These are phyloP conservation scores for Acidiella bohemica DNA, from an alignment of 495 filamentous ascomycete genomes.

Conservation along the genomic window DNA sequence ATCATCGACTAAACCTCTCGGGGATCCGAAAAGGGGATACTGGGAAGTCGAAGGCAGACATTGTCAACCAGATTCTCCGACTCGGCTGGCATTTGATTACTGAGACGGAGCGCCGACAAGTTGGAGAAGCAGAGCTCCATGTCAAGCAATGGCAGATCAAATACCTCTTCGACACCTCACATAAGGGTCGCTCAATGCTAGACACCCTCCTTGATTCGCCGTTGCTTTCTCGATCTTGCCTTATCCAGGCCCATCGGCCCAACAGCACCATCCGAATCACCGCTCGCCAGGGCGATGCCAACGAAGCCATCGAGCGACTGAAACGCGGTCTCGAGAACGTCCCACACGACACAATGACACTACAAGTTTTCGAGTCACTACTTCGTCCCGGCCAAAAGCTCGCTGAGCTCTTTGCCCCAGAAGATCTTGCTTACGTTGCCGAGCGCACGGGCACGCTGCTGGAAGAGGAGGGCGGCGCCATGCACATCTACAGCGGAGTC, in stretches of 20 bases:
- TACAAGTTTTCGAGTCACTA: no score
- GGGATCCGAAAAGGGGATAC: conserved; percentile 1
- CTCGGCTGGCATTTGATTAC: conserved; percentile 9
- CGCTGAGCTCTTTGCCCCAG: conserved; percentile 5
- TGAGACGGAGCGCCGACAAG: conserved; percentile 2
- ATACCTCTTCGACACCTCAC: conserved; percentile 6
- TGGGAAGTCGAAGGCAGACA: conserved; percentile 3
- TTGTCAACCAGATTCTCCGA: conserved; percentile 11
- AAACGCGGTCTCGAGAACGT: not conserved
- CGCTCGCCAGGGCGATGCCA: conserved; percentile 9
- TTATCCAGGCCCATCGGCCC: conserved; percentile 1
- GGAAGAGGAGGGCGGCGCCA: not conserved
- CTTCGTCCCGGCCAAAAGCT: no score
- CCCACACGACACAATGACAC: not conserved
- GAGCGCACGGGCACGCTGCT: conserved; percentile 4
- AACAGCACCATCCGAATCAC: conserved; percentile 17
- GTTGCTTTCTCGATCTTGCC: conserved; percentile 6
- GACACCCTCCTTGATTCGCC: conserved; percentile 4
- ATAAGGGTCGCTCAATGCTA: not conserved
- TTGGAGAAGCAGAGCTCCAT: conserved; percentile 11
- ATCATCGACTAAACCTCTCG: conserved; percentile 1
- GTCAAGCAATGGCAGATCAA: conserved; percentile 9
- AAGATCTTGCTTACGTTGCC: conserved; percentile 3
- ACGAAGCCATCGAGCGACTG: conserved; percentile 4
- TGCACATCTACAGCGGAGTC: conserved; percentile 1